Evolutionary conservation across 2,329 filamentous ascomycete genomes (phyloP), one percentile per base, ranked within the genome.

Genomic region (Aspergillus tamarii): DNA sequence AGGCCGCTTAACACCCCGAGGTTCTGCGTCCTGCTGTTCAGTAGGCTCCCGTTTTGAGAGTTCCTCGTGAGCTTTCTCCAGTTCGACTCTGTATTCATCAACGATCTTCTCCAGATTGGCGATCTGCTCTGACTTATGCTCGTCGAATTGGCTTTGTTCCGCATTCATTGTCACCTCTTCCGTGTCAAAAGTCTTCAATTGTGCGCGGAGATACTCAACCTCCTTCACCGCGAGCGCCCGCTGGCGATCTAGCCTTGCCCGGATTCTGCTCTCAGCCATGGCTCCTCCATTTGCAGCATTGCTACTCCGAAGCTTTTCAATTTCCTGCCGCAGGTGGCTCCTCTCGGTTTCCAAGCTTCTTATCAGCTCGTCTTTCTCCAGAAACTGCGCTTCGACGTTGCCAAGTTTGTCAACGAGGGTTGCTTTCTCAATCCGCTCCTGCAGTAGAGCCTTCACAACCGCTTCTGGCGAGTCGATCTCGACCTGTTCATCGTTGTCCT

Each of bases 391-490:
- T 71, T 95, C 90, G 2, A 96, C 77, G 4, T 85, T 85, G 6
- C 95, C 95, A 1, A 97, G 77, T 73, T 88, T 89, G 72, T 97
- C 93, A 8, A 95, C 79, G n/a, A 96, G 84, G 0, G 89, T 89
- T 1, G 92, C 89, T 10, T 88, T 91, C 67, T 92, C 92, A 60
- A 97, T 84, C 11, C 93, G 88, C 72, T 96, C 92, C 71, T 93
- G 87, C 19, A 96, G 86, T 57, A 97, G 86, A 0, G 94, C 94
- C 69, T 91, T 89, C 0, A 94, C 94, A 64, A 99, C 85, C 30
- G 89, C 90, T 74, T 96, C 94, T 0, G 95, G 95, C 0, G 93
- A 94, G 59, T 96, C 89, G 66, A 97, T 96, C 70, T 94, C 89
- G 52, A 88, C 77, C 32, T 87, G 84, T 7, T 84, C 83, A 4